These are phyloP conservation scores for Incumbomyces delicatus DNA, from an alignment of 2,329 filamentous ascomycete species.

Conservation along the genomic window DNA sequence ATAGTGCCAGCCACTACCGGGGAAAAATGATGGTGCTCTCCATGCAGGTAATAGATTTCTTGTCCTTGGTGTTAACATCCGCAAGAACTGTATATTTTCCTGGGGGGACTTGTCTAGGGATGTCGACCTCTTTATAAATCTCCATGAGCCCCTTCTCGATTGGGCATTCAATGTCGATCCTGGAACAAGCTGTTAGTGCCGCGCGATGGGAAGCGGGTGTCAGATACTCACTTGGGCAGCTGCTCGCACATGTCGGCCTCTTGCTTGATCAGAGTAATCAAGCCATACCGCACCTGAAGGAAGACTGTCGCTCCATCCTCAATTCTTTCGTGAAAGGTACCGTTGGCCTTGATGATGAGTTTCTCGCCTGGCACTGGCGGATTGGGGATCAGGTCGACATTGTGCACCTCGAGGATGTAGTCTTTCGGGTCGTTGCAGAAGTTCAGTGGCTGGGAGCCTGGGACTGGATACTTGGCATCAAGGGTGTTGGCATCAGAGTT, in stretches of 20 bases:
- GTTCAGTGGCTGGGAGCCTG: conserved; percentile 74
- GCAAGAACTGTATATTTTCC: conserved; percentile 79
- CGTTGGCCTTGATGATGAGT: conserved; percentile 69
- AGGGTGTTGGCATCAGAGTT: background rate
- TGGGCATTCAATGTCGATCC: conserved; percentile 79
- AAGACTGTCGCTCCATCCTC: conserved; percentile 70
- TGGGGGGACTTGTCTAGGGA: conserved; percentile 79
- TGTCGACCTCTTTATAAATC: conserved; percentile 70
- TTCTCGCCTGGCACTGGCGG: conserved; percentile 74
- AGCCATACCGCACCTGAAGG: conserved; percentile 82
- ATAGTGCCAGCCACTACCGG: conserved; percentile 2
- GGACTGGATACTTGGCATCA: conserved; percentile 53
- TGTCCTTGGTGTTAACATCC: conserved; percentile 67
- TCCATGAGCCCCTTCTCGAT: conserved; percentile 66
- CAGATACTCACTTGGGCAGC: conserved; percentile 10
- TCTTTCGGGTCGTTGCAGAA: conserved; percentile 62
- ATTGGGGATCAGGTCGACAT: conserved; percentile 74
- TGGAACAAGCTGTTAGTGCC: conserved; percentile 8
- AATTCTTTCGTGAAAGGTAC: conserved; percentile 63
- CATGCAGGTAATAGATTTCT: conserved; percentile 74
- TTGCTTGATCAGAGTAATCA: conserved; percentile 79
- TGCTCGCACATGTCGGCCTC: conserved; percentile 80
- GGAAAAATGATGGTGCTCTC: conserved; percentile 42
- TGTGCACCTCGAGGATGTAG: conserved; percentile 66
- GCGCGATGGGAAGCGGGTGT: background rate